Percentiles rank a stretch among this genome's conserved stretches.
phyloP scores from a whole-genome alignment of 2,329 filamentous ascomycete genomes.

The Zymoseptoria pseudotritici region DNA sequence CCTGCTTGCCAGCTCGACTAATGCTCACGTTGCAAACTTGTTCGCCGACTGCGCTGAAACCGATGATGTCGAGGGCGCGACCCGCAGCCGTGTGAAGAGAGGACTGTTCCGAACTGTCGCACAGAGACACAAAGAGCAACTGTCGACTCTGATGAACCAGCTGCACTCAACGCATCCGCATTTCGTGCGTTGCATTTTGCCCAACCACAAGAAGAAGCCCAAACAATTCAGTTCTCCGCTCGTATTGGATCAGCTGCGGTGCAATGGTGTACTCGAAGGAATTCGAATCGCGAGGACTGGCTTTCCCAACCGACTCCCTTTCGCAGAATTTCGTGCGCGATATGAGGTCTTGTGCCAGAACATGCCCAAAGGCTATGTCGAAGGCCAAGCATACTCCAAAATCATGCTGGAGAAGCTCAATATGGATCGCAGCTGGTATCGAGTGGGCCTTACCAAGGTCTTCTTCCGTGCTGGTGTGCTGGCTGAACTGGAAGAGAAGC shows the following conservation, averaged over 20 bases:
- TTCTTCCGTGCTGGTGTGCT: constrained; percentile 96
- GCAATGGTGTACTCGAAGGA: constrained; percentile 97
- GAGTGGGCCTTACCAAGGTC: constrained; percentile 92
- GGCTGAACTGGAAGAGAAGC: constrained; percentile 91
- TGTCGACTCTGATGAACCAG: constrained; percentile 92
- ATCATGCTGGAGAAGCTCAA: constrained; percentile 85
- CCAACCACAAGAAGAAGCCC: constrained; percentile 94
- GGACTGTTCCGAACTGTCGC: constrained; percentile 94
- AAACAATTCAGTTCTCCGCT: constrained; percentile 87
- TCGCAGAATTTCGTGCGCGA: constrained; percentile 87
- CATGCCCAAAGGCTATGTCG: constrained; percentile 84
- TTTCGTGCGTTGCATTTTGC: constrained; percentile 94
- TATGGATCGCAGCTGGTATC: constrained; percentile 78
- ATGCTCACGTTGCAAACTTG: constrained; percentile 74
- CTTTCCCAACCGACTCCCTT: constrained; percentile 87
- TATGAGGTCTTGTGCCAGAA: constrained; percentile 89
- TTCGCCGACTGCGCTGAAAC: constrained; percentile 82
- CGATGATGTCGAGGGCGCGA: constrained; percentile 64
- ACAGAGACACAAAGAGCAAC: constrained; percentile 93
- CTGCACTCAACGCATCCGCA: constrained; percentile 95
- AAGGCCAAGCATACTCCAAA: constrained; percentile 76
- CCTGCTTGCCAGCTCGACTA: constrained; percentile 71
- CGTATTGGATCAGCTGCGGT: constrained; percentile 95
- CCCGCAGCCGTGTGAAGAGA: constrained; percentile 82
- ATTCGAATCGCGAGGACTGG: constrained; percentile 95